These are phyloP conservation scores for Byssochlamys sp. DNA, from an alignment of 2,329 filamentous ascomycete genomes.

Conservation along the genomic window DNA sequence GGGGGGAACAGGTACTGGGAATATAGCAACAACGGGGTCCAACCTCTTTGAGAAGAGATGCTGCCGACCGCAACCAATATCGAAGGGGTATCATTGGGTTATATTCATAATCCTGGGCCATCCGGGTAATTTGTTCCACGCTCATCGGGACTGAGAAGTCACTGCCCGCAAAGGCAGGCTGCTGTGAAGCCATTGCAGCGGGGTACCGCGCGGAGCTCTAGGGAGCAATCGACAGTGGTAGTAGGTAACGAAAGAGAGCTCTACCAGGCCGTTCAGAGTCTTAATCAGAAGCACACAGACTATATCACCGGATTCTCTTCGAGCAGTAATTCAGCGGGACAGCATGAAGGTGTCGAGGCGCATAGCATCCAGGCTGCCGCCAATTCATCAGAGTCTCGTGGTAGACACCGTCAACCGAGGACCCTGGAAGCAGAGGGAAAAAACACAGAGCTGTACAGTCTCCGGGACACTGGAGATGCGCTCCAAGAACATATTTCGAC, in stretches of 20 bases:
- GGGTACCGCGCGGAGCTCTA: background rate
- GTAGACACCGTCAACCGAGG: background rate
- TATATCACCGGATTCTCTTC: background rate
- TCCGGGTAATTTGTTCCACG: constrained; percentile 65
- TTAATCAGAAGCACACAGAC: background rate
- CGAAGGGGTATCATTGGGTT: constrained; percentile 65
- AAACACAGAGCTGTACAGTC: background rate
- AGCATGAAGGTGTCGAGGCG: background rate
- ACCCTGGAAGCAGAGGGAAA: background rate
- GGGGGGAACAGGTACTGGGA: background rate
- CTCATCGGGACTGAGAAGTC: constrained; percentile 50
- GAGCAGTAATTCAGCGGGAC: background rate
- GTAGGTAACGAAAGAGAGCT: background rate
- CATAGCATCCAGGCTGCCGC: background rate
- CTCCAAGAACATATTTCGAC: background rate
- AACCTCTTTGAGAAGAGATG: constrained; percentile 72
- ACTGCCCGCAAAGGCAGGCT: constrained; percentile 18
- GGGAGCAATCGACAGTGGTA: background rate
- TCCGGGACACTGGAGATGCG: background rate
- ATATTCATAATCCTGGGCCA: constrained; percentile 73
- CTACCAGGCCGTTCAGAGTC: background rate
- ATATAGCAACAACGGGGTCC: constrained; percentile 14
- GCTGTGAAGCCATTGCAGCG: constrained; percentile 17
- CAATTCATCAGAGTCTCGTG: background rate
- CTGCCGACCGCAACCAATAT: constrained; percentile 72